Evolutionary conservation across 352 stramenopile genomes (phyloP), one percentile per base, ranked within the genome.

Genomic region (Aphanomyces astaci): DNA sequence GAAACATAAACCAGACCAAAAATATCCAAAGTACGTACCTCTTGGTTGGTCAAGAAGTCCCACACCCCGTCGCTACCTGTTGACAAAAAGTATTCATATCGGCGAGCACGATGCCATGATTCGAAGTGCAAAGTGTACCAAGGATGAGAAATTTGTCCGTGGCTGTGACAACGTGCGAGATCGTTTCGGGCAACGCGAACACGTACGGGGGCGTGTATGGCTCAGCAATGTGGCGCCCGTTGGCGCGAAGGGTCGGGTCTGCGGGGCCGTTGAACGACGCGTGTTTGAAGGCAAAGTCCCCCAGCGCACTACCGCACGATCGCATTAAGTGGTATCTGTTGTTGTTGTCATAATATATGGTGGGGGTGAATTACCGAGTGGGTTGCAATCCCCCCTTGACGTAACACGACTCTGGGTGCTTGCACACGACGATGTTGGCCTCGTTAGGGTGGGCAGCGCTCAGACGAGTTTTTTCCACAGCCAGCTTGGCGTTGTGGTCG

Each of bases 141-240:
- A 99, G 90, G 55, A 99, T 89, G 55, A 99, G 75, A 76, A 99
- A 99, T 79, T 98, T 88, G 75, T 99, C 96, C 54, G 73, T 71
- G 1, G 77, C 75, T 28, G 76, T 71, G 15, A 94, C 72, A 49
- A 79, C 73, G 64, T 89, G 79, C 45, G 76, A 77, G 60, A 79
- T 78, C 43, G 96, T 75, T 56, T 97, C 89, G 1, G 92, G 92
- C 22, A 87, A 89, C 51, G 90, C 86, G 10, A 85, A 91, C 66
- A 98, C 97, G 78, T 98, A 98, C 13, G 92, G 92, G 15, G 92
- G 92, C 19, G 92, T 94, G 76, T 95, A 98, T 1, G 90, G 90
- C 36, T 82, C 78, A 1, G 80, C 73, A 62, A 97, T 91, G 72
- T 97, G 90, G 36, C 91, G 81, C 4, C 92, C 92, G 24, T 82